Conservation (phyloP, 371 early-diverging fungal species). For the Saksenaea oblongispora region DNA sequence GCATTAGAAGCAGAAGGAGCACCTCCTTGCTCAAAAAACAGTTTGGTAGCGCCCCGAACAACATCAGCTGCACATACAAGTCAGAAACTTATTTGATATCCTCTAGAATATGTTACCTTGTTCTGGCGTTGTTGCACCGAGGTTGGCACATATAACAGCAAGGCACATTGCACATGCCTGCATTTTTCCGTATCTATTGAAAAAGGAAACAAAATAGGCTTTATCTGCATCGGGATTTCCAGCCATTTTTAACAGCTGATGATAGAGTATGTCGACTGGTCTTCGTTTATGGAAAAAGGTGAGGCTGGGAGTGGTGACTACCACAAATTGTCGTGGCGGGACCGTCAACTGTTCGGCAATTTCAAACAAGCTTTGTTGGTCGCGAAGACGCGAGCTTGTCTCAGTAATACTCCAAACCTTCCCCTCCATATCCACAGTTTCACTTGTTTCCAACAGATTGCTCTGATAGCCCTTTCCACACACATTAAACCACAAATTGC, state of each 20-base stretch:
- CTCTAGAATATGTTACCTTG: slow-evolving; percentile 9
- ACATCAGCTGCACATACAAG: slow-evolving; percentile 14
- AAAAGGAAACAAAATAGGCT: slow-evolving; percentile 53
- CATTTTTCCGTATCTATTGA: slow-evolving; percentile 57
- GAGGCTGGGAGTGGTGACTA: slow-evolving; percentile 71
- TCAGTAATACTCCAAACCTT: slow-evolving; percentile 83
- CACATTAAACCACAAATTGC: not conserved
- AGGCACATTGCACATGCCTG: slow-evolving; percentile 81
- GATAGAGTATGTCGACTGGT: slow-evolving; percentile 73
- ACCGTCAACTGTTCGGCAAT: slow-evolving; percentile 59
- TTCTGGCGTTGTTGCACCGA: slow-evolving; percentile 10
- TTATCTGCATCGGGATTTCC: slow-evolving; percentile 33
- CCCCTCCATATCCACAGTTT: slow-evolving; percentile 61
- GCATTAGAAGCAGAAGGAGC: slow-evolving; percentile 35
- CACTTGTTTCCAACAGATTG: slow-evolving; percentile 15
- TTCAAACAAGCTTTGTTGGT: slow-evolving; percentile 42
- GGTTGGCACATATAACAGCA: slow-evolving; percentile 55
- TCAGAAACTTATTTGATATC: not conserved
- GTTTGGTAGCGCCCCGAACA: slow-evolving; percentile 37
- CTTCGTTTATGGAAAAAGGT: slow-evolving; percentile 65
- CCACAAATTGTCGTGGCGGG: slow-evolving; percentile 68
- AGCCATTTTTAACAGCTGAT: slow-evolving; percentile 31
- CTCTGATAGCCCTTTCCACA: not conserved
- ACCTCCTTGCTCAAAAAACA: slow-evolving; percentile 70
- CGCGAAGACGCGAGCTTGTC: slow-evolving; percentile 11